phyloP scores from a whole-genome alignment of 179 eudicot genomes.

The Drosera spatulata region DNA sequence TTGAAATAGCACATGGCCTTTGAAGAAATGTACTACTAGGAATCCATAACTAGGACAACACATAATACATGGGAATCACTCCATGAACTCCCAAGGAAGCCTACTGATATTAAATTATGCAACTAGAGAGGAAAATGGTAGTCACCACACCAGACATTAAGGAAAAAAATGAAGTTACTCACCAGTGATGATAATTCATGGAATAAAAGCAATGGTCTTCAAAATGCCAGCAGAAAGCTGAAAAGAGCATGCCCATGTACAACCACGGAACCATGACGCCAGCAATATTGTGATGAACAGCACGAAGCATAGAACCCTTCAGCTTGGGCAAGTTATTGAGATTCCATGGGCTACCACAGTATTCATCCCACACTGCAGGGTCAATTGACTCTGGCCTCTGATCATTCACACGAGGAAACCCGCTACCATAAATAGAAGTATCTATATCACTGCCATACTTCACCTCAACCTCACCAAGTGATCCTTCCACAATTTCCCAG shows the following conservation, averaged over 20 bases:
- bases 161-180: constrained; percentile 12
- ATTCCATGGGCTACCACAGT: constrained; percentile 91
- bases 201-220: constrained; percentile 99
- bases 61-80: too few species aligned
- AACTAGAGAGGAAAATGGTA: too few species aligned
- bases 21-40: too few species aligned
- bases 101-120: too few species aligned
- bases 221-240: constrained; percentile 99
- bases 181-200: constrained; percentile 99
- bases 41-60: too few species aligned
- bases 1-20: too few species aligned
- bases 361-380: constrained; percentile 59
- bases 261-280: constrained; percentile 99
- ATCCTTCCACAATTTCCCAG: constrained; percentile 98
- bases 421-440: constrained; percentile 89
- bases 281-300: constrained; percentile 89
- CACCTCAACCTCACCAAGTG: constrained; percentile 85
- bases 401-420: constrained; percentile 73
- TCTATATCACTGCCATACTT: constrained; percentile 98
- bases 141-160: not conserved
- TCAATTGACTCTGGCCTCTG: constrained; percentile 51
- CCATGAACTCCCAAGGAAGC: too few species aligned
- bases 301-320: constrained; percentile 86
- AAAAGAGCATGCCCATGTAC: constrained; percentile 95
- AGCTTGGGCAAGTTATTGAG: constrained; percentile 90